These are phyloP conservation scores for Boletellus ananiceps DNA, from an alignment of 768 basidiomycete species.

Conservation along the genomic window DNA sequence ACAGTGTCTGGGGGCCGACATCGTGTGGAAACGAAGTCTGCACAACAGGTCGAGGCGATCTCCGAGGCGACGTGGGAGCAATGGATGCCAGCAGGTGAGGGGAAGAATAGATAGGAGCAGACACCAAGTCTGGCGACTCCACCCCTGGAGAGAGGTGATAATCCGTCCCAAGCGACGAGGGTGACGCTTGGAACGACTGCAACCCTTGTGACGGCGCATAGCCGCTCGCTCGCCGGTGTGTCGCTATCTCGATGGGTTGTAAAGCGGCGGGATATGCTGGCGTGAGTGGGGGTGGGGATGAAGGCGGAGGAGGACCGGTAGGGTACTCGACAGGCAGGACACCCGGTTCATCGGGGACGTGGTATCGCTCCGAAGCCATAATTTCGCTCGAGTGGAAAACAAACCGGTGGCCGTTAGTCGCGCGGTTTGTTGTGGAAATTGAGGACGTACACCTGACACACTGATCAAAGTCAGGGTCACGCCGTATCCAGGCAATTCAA, in stretches of 20 bases:
- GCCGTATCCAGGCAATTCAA: slow-evolving; percentile 4
- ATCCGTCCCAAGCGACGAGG: slow-evolving; percentile 13
- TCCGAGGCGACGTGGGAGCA: slow-evolving; percentile 19
- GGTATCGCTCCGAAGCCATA: slow-evolving; percentile 55
- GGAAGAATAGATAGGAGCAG: slow-evolving; percentile 23
- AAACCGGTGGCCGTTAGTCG: slow-evolving; percentile 82
- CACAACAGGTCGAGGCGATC: slow-evolving; percentile 20
- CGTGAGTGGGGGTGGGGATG: slow-evolving; percentile 30
- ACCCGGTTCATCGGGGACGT: slow-evolving; percentile 60
- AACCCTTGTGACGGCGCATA: slow-evolving; percentile 16
- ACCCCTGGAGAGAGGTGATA: slow-evolving; percentile 22
- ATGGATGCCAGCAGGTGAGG: slow-evolving; percentile 19
- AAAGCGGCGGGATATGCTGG: slow-evolving; percentile 27
- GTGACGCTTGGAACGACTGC: slow-evolving; percentile 20
- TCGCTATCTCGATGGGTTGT: slow-evolving; percentile 24
- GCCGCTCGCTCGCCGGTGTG: slow-evolving; percentile 15
- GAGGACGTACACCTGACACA: slow-evolving; percentile 74
- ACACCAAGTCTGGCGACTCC: slow-evolving; percentile 20
- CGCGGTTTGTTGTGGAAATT: slow-evolving; percentile 58
- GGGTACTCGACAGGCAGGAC: slow-evolving; percentile 44
- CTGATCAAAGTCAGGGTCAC: slow-evolving; percentile 27
- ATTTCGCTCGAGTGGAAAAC: slow-evolving; percentile 80
- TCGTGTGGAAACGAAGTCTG: slow-evolving; percentile 11
- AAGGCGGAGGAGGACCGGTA: slow-evolving; percentile 28
- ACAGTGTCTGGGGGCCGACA: slow-evolving; percentile 9